Evolutionary conservation across 176 grass and related monocot genomes (phyloP), one percentile per base, ranked within the genome.

Genomic region (Triticum timopheevii): DNA sequence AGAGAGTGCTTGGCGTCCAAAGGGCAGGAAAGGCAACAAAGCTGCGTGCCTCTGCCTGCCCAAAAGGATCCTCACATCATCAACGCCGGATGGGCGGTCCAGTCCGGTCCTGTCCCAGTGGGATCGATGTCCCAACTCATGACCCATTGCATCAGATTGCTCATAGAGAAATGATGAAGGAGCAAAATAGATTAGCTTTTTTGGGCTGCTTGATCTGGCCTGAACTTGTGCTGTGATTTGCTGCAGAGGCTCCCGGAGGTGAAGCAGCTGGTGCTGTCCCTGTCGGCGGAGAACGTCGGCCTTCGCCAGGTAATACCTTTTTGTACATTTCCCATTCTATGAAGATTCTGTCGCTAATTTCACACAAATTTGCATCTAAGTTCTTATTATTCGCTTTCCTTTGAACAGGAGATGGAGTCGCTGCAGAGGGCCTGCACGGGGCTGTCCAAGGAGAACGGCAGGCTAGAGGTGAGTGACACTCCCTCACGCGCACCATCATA

Each of bases 191-290:
- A 30, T 30, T 30, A 30, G 28, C 28, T 30, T 30, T 30, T 30
- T 34, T 34, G 33, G 39, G 5, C 77, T 9, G 67, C 42, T 45
- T 62, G 3, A 1, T 50, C 73, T 56, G 22, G 27, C 9, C n/a
- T 91, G 22, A 85, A 54, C 33, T 25, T 65, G 15, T 27, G 49
- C 17, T 44, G 27, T 10, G 12, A 3, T 52, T 6, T 74, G 6
- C 2, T 58, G 87, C 89, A 94, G 92, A 91, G 80, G 80, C 86
- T 91, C 9, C 92, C 86, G 20, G 92, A 94, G 80, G 87, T 94
- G 22, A 67, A 91, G 86, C 86, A 80, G 50, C 65, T 91, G 69
- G 89, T 91, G 89, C 68, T 25, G 54, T 86, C 89, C 47, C 86
- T 94, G 92, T 61, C 77, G 40, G 86, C 83, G 64, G 92, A 91